Base-by-base conservation (phyloP, 2,329 filamentous ascomycete genomes). In the Trichoderma endophyticum region DNA sequence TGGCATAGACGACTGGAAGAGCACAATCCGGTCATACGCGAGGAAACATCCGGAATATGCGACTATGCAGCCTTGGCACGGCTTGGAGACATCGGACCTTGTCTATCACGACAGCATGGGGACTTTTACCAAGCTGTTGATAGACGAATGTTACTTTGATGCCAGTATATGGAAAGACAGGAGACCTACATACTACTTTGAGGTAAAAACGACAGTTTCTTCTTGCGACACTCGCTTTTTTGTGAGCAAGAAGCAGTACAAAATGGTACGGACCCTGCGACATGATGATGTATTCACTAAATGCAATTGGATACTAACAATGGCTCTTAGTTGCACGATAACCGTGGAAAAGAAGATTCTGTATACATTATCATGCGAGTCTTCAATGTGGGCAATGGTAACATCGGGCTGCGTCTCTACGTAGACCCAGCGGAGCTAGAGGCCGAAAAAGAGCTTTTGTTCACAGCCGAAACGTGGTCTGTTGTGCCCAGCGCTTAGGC, bases 141-240 rank as follows among this genome's bases (percentile, higher is more conserved):
- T 60, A n/a, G 56, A 60, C 5, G 14, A 21, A 1, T 60, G 56
- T 34, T 60, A 60, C 18, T 30, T 60, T 60, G 28, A 60, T 60
- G 56, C 28, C 15, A 60, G 56, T 3, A 32, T 5, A 21, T 60
- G 56, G 56, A 5, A 21, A 1, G 2, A 60, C 14, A 60, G 56
- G 2, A 24, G 28, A 0, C 56, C 28, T 3, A 76, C 79, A 34
- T 87, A 85, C 74, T 84, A 80, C 24, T 80, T 87, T 12, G 86
- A 87, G 73, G 85, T 87, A 26, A 87, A 87, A 75, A 81, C 83
- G 1, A 86, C 85, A 0, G 82, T 80, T 1, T 74, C 75, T 1
- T 43, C 72, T 2, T 82, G 78, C 64, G 75, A 79, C 9, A 81
- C 79, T 8, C 79, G 81, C 0, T 86, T 87, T 67, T 86, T 76